These are phyloP conservation scores for Echria macrotheca DNA, from an alignment of 495 filamentous ascomycete genomes.

Conservation along the genomic window DNA sequence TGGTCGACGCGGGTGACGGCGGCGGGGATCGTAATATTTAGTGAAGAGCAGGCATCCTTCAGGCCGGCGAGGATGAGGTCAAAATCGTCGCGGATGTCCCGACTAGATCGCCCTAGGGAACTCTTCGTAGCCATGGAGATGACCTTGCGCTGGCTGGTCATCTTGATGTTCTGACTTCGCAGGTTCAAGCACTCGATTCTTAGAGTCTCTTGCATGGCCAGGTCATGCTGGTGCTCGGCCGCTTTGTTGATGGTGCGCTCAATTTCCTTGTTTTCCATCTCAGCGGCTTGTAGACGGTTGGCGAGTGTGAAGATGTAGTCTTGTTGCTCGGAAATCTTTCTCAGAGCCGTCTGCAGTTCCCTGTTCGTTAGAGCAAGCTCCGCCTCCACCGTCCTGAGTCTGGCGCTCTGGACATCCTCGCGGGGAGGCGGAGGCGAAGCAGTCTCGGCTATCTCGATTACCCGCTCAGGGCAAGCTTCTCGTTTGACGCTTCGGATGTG, in stretches of 20 bases:
- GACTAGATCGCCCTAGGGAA: not conserved
- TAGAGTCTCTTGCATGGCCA: not conserved
- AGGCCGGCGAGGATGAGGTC: not conserved
- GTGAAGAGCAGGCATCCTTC: constrained; percentile 1
- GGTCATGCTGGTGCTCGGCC: not conserved
- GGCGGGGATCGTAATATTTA: not conserved
- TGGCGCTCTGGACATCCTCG: not conserved
- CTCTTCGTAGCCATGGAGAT: not conserved
- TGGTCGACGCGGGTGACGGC: not conserved
- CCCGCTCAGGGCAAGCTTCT: not conserved
- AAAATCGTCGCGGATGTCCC: not conserved
- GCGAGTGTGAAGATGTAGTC: not conserved
- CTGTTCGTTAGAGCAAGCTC: not conserved
- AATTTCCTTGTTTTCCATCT: not conserved
- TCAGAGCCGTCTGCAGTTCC: not conserved
- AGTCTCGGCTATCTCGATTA: not conserved
- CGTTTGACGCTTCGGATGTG: not conserved
- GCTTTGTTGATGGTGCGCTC: not conserved
- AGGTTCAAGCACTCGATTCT: not conserved
- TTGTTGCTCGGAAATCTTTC: not conserved
- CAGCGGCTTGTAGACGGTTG: not conserved
- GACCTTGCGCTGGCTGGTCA: not conserved
- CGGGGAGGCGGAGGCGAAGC: not conserved
- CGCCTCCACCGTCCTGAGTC: not conserved
- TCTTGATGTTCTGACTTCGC: not conserved